Conservation (phyloP, 306 rosid species). For the Cercis canadensis region DNA sequence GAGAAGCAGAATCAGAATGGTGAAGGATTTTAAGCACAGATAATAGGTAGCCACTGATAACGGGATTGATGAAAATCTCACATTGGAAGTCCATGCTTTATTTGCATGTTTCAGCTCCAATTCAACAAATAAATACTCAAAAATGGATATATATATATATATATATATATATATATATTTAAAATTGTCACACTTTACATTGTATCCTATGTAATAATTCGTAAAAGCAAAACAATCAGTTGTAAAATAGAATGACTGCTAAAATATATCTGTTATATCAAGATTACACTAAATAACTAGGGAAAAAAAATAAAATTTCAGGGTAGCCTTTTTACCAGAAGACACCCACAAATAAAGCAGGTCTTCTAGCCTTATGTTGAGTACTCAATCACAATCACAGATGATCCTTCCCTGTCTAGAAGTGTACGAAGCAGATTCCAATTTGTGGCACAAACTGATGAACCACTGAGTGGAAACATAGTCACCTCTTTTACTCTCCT, state of each 20-base stretch:
- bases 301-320: background rate
- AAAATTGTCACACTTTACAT: background rate
- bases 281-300: background rate
- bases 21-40: too few relatives aligned
- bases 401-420: background rate
- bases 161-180: too few relatives aligned
- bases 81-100: background rate
- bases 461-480: background rate
- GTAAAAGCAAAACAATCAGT: slow-evolving; percentile 18
- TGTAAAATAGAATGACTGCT: slow-evolving; percentile 2
- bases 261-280: slow-evolving; percentile 21
- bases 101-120: too few relatives aligned
- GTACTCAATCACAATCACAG: slow-evolving; percentile 26
- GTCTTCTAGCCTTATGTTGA: background rate
- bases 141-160: background rate
- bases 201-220: background rate
- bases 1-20: too few relatives aligned
- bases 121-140: background rate
- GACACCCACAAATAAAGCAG: background rate
- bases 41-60: too few relatives aligned
- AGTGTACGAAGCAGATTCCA: slow-evolving; percentile 22
- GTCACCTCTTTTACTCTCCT: slow-evolving; percentile 27
- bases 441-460: slow-evolving; percentile 28
- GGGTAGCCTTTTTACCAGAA: background rate
- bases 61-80: too few relatives aligned